Evolutionary conservation across 179 eudicot genomes (phyloP), one percentile per base, ranked within the genome.

Genomic region (Nepenthes alata): DNA sequence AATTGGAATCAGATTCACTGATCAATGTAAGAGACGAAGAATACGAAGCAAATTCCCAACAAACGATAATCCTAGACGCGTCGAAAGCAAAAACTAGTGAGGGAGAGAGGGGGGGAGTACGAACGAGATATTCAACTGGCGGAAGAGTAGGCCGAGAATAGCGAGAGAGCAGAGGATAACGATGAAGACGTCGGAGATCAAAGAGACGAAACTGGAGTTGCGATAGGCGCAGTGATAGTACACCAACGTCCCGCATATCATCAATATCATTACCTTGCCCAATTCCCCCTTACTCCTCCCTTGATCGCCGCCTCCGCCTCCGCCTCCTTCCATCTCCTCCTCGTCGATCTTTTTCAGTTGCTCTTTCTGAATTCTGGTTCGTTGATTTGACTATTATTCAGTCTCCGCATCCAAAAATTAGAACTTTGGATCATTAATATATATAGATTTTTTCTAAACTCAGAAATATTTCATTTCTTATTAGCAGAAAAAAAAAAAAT

Each of bases 121-220:
- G 2, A 6, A 81, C 89, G 71, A 72, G 70, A 91, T 80, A 69
- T 83, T 85, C 72, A 91, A 72, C 64, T 91, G 91, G 66, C 95
- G 96, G 70, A 89, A 91, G 73, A 91, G 98, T 64, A 91, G 86
- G 63, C 96, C 98, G 55, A 91, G 95, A 47, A 91, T 91, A 70
- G 98, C 98, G 72, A 91, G 86, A 14, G 98, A 91, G 72, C 85
- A 91, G 59, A 91, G 85, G 35, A 91, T 86, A 47, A 91, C 98
- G 70, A 91, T 82, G 74, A 91, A 85, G 63, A 91, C 98, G 47
- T 89, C 96, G 71, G 95, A 84, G 55, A 86, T 15, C 47, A 91
- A 85, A 50, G 98, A 86, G 60, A 91, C 74, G 50, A 83, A 59
- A 62, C 75, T 76, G 34, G 98, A 83, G 37, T 89, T 75, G 44